phyloP scores from a whole-genome alignment of 2,329 filamentous ascomycete species.

The Ascochyta lentis region DNA sequence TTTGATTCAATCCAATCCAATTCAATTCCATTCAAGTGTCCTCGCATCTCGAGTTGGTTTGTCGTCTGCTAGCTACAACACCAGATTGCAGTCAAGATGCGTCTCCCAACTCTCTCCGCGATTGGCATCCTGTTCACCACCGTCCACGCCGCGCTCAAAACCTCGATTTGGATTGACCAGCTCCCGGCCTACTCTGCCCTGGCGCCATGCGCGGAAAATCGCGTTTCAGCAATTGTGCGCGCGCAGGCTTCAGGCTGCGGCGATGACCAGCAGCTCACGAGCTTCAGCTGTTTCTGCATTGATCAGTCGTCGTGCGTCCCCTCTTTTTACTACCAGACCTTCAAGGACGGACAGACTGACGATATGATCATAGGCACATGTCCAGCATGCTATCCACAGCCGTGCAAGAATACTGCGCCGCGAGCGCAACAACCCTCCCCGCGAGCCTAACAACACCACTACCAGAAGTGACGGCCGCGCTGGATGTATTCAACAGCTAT shows the following conservation, averaged over 20 bases:
- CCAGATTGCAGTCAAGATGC: background rate
- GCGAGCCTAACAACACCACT: background rate
- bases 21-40: no score
- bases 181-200: slow-evolving; percentile 25
- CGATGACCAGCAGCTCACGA: slow-evolving; percentile 25
- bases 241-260: slow-evolving; percentile 29
- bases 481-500: slow-evolving; percentile 5
- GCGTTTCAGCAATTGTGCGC: slow-evolving; percentile 27
- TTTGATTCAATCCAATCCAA: no score
- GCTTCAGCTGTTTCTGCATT: slow-evolving; percentile 31
- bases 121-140: background rate
- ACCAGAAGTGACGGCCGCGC: background rate
- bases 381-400: slow-evolving; percentile 6
- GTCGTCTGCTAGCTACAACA: no score
- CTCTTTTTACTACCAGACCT: no score
- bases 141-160: slow-evolving; percentile 16
- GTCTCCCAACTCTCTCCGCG: background rate
- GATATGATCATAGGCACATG: background rate
- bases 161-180: slow-evolving; percentile 30
- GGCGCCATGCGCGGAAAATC: slow-evolving; percentile 23
- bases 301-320: slow-evolving; percentile 3
- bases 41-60: no score
- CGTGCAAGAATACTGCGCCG: background rate
- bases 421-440: background rate
- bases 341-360: background rate